phyloP scores from a whole-genome alignment of 129 eudicot species.

The Ambrosia artemisiifolia region DNA sequence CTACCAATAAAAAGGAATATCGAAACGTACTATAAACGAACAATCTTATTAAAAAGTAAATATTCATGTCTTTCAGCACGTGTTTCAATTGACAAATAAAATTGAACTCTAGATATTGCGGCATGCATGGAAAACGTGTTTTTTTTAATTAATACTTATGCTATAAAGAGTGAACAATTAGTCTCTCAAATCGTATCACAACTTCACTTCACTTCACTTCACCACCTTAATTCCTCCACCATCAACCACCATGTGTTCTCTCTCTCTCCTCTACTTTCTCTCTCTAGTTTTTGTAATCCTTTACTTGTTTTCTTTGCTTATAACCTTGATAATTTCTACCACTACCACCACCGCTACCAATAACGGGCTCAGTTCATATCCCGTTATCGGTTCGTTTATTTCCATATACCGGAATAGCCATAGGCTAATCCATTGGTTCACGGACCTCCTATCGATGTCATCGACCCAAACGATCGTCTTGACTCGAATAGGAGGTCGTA shows the following conservation, averaged over 20 bases:
- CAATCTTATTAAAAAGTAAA: background rate
- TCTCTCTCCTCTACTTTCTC: slow-evolving; percentile 27
- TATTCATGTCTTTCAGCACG: slow-evolving; percentile 10
- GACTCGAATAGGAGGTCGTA: slow-evolving; percentile 49
- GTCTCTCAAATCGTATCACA: slow-evolving; percentile 3
- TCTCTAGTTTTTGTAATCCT: slow-evolving; percentile 20
- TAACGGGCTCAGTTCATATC: slow-evolving; percentile 42
- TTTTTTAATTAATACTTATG: background rate
- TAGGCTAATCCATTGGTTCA: slow-evolving; percentile 81
- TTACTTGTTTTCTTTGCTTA: slow-evolving; percentile 22
- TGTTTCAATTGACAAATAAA: slow-evolving; percentile 23
- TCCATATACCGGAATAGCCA: slow-evolving; percentile 55
- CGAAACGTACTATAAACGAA: too few species aligned
- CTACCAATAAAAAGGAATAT: background rate
- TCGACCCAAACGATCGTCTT: slow-evolving; percentile 55
- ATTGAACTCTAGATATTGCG: slow-evolving; percentile 12
- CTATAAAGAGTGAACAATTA: background rate
- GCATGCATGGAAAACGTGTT: slow-evolving; percentile 36
- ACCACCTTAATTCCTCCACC: slow-evolving; percentile 4
- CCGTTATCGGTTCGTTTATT: slow-evolving; percentile 55
- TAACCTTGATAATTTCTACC: background rate
- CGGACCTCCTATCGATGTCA: slow-evolving; percentile 56
- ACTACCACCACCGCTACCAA: background rate
- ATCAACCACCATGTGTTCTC: slow-evolving; percentile 24
- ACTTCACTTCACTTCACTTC: slow-evolving; percentile 2